Evolutionary conservation across 257 asterid genomes (phyloP), one percentile per base, ranked within the genome.

Genomic region (Solanum pennellii): DNA sequence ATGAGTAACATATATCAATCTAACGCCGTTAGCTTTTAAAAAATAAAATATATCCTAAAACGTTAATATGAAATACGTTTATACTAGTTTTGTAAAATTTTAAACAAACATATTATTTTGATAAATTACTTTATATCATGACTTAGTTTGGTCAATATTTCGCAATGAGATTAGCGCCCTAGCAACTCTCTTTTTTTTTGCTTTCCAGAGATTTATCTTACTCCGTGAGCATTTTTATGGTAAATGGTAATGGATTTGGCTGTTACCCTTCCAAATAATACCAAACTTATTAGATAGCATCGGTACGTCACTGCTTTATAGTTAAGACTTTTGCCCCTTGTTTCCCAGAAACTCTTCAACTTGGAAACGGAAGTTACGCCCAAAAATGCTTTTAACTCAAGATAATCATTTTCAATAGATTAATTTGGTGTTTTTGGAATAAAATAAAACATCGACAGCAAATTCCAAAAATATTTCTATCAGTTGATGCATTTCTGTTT

Each of bases 101-200:
- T 31, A 31, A 31, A 31, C 1, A 31, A 31, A 31, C 33, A 31
- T 31, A 31, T 31, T 31, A 31, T 31, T 31, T 31, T 31, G 33
- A 31, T 31, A 31, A 31, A 31, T 31, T 31, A 31, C 33, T 31
- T 31, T 31, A 31, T 31, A 31, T 31, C 33, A 31, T 31, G 33
- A 31, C 4, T 31, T 31, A 31, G 33, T 31, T 31, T 31, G 33
- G 33, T 31, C 33, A 31, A 31, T 31, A 31, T 3, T 31, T 79
- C 27, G 25, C 93, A 89, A 88, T 92, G 91, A 95, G 90, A 87
- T 47, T 9, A 88, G 75, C 25, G n/a, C 49, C 25, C 23, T 56
- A 72, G 69, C 74, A 68, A 86, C 83, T 90, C 77, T 85, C 84
- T 25, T 66, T 80, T 87, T 76, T 82, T 88, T 87, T 73, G 66